A percentile compares a stretch with the other conserved stretches of the same genome.
Conservation (phyloP, 306 rosid genomes). For the Quercus ilex region DNA sequence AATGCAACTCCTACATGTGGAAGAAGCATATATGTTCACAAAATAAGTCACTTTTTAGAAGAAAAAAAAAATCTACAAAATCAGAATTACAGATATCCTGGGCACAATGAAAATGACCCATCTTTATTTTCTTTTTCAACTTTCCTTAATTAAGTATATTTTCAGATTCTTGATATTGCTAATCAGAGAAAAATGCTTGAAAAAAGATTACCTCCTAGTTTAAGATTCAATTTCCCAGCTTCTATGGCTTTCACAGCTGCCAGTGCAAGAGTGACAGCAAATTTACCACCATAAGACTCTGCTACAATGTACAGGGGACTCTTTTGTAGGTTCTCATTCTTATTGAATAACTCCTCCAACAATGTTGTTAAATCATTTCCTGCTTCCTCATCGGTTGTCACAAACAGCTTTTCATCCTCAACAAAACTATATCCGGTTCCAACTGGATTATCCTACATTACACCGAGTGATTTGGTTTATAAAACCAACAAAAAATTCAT, state of each 20-base stretch:
- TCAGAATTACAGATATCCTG: neutral
- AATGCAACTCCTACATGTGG: slow-evolving; percentile 70
- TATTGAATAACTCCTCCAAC: slow-evolving; percentile 51
- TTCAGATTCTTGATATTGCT: neutral
- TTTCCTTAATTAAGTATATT: neutral
- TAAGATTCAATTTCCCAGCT: slow-evolving; percentile 49
- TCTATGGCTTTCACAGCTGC: slow-evolving; percentile 60
- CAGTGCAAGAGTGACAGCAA: slow-evolving; percentile 71
- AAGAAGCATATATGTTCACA: neutral
- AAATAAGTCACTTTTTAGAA: neutral
- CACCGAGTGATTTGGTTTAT: neutral
- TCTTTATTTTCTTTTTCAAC: neutral
- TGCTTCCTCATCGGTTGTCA: slow-evolving; percentile 74
- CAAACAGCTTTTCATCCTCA: slow-evolving; percentile 50
- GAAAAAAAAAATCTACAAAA: too few relatives aligned
- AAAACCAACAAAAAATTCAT: neutral
- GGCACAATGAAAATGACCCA: neutral
- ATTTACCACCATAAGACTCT: slow-evolving; percentile 93
- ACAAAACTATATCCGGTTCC: slow-evolving; percentile 90
- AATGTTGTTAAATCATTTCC: slow-evolving; percentile 70
- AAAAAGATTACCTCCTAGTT: slow-evolving; percentile 53
- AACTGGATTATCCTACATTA: slow-evolving; percentile 79
- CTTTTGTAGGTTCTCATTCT: slow-evolving; percentile 52
- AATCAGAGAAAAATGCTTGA: neutral
- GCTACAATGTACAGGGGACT: slow-evolving; percentile 78